Percentiles rank a stretch among this genome's conserved stretches.
phyloP scores from a whole-genome alignment of 1,284 basidiomycete species.

The Flammula alnicola region DNA sequence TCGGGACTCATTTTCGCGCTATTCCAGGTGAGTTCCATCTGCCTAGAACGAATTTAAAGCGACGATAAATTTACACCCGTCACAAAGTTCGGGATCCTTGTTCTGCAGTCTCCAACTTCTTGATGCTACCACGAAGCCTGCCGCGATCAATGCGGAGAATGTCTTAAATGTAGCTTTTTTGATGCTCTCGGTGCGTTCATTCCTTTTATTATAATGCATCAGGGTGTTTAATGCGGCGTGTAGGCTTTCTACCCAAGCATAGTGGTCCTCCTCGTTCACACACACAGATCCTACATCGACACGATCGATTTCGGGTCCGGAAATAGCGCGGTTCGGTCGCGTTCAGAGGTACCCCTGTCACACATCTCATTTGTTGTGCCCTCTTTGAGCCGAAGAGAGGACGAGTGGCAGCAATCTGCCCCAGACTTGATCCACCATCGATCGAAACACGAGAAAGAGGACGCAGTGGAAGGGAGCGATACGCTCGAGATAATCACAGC shows the following conservation, averaged over 20 bases:
- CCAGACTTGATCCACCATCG: background rate
- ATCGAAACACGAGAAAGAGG: no score
- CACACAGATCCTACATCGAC: background rate
- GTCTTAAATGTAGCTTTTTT: background rate
- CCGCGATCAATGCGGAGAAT: background rate
- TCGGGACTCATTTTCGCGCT: background rate
- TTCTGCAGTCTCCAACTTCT: background rate
- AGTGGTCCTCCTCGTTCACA: background rate
- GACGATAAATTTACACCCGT: background rate
- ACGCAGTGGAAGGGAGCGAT: background rate
- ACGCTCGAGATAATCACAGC: constrained; percentile 1
- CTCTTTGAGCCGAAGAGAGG: background rate
- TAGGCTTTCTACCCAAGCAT: constrained; percentile 2
- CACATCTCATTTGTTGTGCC: background rate
- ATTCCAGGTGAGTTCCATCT: background rate
- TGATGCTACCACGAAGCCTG: background rate
- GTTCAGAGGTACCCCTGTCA: background rate
- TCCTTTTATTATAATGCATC: no score
- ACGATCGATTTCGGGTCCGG: background rate
- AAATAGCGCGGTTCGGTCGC: background rate
- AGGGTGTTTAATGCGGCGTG: background rate
- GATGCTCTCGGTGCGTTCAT: background rate
- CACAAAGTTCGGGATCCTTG: background rate
- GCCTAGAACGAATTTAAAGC: background rate
- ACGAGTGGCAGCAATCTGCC: background rate